These are phyloP conservation scores for Lunasporangiospora selenospora DNA, from an alignment of 192 early-diverging fungal genomes.

Conservation along the genomic window DNA sequence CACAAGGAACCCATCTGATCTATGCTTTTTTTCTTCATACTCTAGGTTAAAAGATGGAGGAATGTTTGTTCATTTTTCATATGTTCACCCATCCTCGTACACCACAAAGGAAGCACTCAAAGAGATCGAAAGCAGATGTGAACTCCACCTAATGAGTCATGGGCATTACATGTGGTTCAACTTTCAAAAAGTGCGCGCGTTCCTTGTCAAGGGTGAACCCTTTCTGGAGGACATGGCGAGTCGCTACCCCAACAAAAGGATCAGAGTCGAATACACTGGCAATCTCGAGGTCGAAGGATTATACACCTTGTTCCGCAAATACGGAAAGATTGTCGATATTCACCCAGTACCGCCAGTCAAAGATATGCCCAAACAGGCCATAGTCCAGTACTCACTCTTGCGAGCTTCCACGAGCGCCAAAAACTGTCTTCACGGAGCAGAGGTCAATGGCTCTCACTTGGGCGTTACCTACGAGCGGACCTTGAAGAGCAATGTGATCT, in stretches of 20 bases:
- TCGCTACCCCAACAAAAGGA: slow-evolving; percentile 54
- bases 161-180: slow-evolving; percentile 71
- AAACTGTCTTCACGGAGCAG: slow-evolving; percentile 89
- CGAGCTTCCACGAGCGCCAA: slow-evolving; percentile 90
- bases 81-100: slow-evolving; percentile 42
- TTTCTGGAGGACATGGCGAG: slow-evolving; percentile 76
- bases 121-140: slow-evolving; percentile 53
- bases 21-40: neutral
- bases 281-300: slow-evolving; percentile 59
- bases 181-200: slow-evolving; percentile 63
- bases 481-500: slow-evolving; percentile 62
- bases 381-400: slow-evolving; percentile 78
- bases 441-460: slow-evolving; percentile 70
- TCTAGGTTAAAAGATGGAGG: slow-evolving; percentile 57
- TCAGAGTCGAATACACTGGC: slow-evolving; percentile 35
- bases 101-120: slow-evolving; percentile 44
- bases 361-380: slow-evolving; percentile 80
- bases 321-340: slow-evolving; percentile 87
- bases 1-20: no score
- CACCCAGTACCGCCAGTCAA: slow-evolving; percentile 65
- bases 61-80: slow-evolving; percentile 62
- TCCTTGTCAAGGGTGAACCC: slow-evolving; percentile 73
- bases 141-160: slow-evolving; percentile 60
- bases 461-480: slow-evolving; percentile 66
- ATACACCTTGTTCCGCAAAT: slow-evolving; percentile 76